These are phyloP conservation scores for Cryptosporidium meleagridis DNA, from an alignment of 169 alveolate species.

Conservation along the genomic window DNA sequence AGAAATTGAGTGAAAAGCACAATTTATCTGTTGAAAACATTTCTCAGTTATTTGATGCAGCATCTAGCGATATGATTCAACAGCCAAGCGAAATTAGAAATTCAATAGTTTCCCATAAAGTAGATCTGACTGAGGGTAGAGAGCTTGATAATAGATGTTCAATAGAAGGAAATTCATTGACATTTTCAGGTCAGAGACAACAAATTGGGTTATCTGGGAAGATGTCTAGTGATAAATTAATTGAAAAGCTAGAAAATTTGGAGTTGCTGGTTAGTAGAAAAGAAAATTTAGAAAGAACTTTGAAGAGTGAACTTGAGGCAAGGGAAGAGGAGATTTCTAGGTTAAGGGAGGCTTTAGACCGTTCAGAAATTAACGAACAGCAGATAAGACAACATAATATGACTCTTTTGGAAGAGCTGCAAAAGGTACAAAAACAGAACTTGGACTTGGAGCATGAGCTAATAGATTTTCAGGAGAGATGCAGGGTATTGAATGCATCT, in stretches of 20 bases:
- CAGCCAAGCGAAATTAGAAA: background rate
- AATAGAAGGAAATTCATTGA: background rate
- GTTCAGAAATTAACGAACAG: conserved; percentile 39
- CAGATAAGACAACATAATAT: conserved; percentile 35
- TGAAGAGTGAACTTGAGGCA: conserved; percentile 41
- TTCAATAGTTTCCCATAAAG: conserved; percentile 8
- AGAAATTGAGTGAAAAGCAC: conserved; percentile 5
- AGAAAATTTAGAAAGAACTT: conserved; percentile 35
- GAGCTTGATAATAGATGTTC: background rate
- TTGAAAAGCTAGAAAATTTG: conserved; percentile 40
- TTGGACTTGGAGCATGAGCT: conserved; percentile 47
- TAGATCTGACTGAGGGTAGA: background rate
- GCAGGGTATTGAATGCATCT: conserved; percentile 54
- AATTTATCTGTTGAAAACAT: conserved; percentile 28
- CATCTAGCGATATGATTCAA: background rate
- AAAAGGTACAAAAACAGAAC: conserved; percentile 17
- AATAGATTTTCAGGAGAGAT: conserved; percentile 46
- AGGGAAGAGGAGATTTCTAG: conserved; percentile 55
- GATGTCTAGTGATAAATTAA: conserved; percentile 13
- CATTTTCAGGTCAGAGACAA: conserved; percentile 2
- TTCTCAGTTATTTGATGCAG: conserved; percentile 24
- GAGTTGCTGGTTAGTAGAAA: conserved; percentile 36
- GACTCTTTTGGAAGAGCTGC: conserved; percentile 40
- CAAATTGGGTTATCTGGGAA: background rate
- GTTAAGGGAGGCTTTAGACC: conserved; percentile 22